A percentile compares a stretch with the other conserved stretches of the same genome.
Conservation (phyloP, 1,284 basidiomycete genomes). For the Hymenochaete sp. region DNA sequence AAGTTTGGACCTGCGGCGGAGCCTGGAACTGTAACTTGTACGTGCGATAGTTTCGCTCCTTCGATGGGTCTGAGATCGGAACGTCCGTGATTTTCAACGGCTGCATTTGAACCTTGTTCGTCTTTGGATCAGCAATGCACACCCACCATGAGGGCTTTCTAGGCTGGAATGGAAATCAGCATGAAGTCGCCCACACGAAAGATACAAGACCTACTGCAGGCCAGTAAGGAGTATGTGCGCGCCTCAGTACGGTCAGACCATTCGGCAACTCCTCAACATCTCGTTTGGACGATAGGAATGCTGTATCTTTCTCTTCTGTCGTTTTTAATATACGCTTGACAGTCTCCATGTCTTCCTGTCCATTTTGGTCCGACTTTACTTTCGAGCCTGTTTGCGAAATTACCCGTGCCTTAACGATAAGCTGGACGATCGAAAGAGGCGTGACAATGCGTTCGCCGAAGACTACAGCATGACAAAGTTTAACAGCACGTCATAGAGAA, state of each 20-base stretch:
- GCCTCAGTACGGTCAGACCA: constrained; percentile 40
- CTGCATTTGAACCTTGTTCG: constrained; percentile 84
- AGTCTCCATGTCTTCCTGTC: constrained; percentile 39
- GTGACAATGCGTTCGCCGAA: constrained; percentile 86
- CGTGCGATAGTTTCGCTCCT: constrained; percentile 64
- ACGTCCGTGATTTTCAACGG: constrained; percentile 81
- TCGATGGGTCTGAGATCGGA: constrained; percentile 51
- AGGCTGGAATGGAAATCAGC: constrained; percentile 35
- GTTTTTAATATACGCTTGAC: constrained; percentile 39
- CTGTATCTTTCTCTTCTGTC: constrained; percentile 55
- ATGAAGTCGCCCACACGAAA: constrained; percentile 5
- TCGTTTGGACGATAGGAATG: constrained; percentile 56
- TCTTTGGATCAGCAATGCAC: constrained; percentile 86
- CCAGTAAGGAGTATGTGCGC: constrained; percentile 88
- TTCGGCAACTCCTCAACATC: constrained; percentile 51
- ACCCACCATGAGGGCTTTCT: constrained; percentile 89
- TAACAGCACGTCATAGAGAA: constrained; percentile 1
- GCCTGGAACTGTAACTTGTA: constrained; percentile 95
- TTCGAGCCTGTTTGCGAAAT: constrained; percentile 35
- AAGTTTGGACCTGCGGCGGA: constrained; percentile 75
- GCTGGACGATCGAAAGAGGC: constrained; percentile 83
- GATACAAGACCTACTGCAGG: constrained; percentile 54
- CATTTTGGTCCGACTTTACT: constrained; percentile 22
- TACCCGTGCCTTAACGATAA: constrained; percentile 77
- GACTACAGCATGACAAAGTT: constrained; percentile 39